phyloP scores from a whole-genome alignment of 768 basidiomycete species.

The Suillus hirtellus region DNA sequence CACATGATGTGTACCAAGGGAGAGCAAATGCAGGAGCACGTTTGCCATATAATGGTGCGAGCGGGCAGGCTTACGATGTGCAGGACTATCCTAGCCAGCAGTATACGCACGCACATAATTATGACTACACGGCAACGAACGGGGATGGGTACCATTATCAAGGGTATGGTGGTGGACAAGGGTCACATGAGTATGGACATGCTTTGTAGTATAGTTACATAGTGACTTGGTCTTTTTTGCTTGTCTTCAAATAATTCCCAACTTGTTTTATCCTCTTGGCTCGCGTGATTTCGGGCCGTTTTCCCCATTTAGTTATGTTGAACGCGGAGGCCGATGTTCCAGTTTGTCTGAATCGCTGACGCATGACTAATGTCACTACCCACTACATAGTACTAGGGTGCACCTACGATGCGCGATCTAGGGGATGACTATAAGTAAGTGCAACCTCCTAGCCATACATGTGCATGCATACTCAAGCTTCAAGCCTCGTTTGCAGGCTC shows the following conservation, averaged over 20 bases:
- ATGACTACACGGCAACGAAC: conserved; percentile 32
- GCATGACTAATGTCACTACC: too few species aligned
- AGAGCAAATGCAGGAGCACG: conserved; percentile 39
- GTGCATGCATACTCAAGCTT: too few species aligned
- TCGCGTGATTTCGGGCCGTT: too few species aligned
- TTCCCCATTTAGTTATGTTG: too few species aligned
- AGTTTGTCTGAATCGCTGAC: too few species aligned
- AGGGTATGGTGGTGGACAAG: conserved; percentile 29
- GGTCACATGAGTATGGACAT: conserved; percentile 32
- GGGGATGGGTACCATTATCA: conserved; percentile 32
- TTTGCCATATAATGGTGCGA: conserved; percentile 33
- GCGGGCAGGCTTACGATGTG: conserved; percentile 40
- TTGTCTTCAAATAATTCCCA: conserved; percentile 12
- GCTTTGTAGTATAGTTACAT: conserved; percentile 27
- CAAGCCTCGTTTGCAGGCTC: too few species aligned
- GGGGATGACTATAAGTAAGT: too few species aligned
- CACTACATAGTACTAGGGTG: too few species aligned
- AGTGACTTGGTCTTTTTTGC: conserved; percentile 11
- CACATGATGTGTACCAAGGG: conserved; percentile 58
- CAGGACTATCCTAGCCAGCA: conserved; percentile 37
- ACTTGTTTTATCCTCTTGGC: too few species aligned
- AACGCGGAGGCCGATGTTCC: too few species aligned
- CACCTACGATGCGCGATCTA: too few species aligned
- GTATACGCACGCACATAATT: conserved; percentile 23
- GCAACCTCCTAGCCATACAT: too few species aligned